Evolutionary conservation across 1,284 basidiomycete genomes (phyloP), one percentile per base, ranked within the genome.

Genomic region (Tremellales sp.): DNA sequence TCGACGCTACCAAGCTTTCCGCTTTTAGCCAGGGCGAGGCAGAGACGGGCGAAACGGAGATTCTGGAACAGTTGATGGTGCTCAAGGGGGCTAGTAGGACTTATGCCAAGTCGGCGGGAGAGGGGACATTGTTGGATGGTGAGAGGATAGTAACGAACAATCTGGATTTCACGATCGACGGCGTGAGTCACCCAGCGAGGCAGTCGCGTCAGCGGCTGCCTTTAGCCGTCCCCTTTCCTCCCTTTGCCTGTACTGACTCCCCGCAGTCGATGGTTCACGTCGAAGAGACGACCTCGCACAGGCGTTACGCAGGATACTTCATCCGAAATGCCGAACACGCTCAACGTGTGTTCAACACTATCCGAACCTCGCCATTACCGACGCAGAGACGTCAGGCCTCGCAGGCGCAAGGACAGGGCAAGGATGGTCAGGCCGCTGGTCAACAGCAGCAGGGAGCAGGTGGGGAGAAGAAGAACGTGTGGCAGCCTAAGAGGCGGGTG

Each of bases 51-150:
- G 92, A 97, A 75, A 93, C 97, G 70, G 87, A 91, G 70, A 85
- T 97, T 61, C 81, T 97, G 48, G 87, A 94, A 76, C 89, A 93
- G 80, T 82, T 97, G 80, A 97, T 97, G 90, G 85, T 92, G 41
- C 83, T 96, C 77, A 97, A 98, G 78, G 85, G 86, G 57, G 84
- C 84, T 1, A 75, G 73, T 45, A 70, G 79, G 51, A 78, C 75
- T 45, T 65, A 76, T 54, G 89, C 86, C 61, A 82, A 87, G 68
- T 84, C 81, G 50, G 77, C 78, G 48, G 79, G 78, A 26, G 81
- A 85, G 42, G 78, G 74, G 2, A 67, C 68, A 1, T 61, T 97
- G 41, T 76, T 97, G 51, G 87, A 89, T 57, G 93, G 93, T 2
- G 82, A 91, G 68, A 84, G 84, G 62, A 86, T 92, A 62, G 85